These are phyloP conservation scores for Candida glucosophila DNA, from an alignment of 1,139 yeast genomes.

Conservation along the genomic window DNA sequence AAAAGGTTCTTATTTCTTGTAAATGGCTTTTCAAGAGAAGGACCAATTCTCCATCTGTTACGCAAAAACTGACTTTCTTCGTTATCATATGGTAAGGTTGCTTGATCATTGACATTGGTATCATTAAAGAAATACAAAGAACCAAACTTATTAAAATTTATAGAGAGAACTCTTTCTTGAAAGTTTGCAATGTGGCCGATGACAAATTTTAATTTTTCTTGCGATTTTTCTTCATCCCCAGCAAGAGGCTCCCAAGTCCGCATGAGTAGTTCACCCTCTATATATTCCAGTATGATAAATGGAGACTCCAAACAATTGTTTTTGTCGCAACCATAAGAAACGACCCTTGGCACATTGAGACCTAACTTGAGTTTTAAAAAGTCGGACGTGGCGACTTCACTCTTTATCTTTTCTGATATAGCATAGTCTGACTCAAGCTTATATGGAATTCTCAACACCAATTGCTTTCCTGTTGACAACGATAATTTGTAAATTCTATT, in stretches of 20 bases:
- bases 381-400: conserved; percentile 92
- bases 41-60: conserved; percentile 85
- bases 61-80: conserved; percentile 46
- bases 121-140: conserved; percentile 71
- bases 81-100: conserved; percentile 53
- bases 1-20: conserved; percentile 57
- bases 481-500: conserved; percentile 74
- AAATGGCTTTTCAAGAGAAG: conserved; percentile 72
- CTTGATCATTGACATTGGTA: conserved; percentile 33
- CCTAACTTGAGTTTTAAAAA: conserved; percentile 51
- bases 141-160: conserved; percentile 66
- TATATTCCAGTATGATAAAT: conserved; percentile 69
- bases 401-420: conserved; percentile 59
- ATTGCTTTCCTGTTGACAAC: conserved; percentile 51
- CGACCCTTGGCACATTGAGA: conserved; percentile 61
- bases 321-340: conserved; percentile 60
- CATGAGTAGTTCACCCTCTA: conserved; percentile 78
- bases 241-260: conserved; percentile 82
- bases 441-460: conserved; percentile 81
- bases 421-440: conserved; percentile 57
- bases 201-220: conserved; percentile 43
- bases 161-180: conserved; percentile 40
- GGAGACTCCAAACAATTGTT: conserved; percentile 62
- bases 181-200: conserved; percentile 56
- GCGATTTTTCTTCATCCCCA: conserved; percentile 27